A percentile compares a stretch with the other conserved stretches of the same genome.
These are phyloP conservation scores for Amphibolis antarctica DNA, from an alignment of 106 monocot genomes.

Conservation along the genomic window DNA sequence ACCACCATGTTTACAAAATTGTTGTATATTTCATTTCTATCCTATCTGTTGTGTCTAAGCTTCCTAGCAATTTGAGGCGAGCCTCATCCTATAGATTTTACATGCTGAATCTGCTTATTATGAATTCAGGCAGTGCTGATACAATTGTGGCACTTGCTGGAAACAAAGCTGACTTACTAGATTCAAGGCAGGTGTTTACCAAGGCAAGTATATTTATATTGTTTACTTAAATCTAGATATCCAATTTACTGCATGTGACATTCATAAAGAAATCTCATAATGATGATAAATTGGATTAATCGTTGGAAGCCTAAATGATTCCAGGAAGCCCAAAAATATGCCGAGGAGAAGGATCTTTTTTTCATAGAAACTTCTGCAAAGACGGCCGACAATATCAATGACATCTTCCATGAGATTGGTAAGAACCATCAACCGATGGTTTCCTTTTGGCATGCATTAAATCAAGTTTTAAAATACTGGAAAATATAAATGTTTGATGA, in stretches of 20 bases:
- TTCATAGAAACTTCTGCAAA: conserved; percentile 75
- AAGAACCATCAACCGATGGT: background rate
- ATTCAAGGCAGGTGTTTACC: conserved; percentile 38
- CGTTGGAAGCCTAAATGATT: background rate
- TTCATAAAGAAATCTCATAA: too few species aligned
- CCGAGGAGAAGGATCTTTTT: conserved; percentile 47
- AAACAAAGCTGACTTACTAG: conserved; percentile 35
- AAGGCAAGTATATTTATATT: conserved; percentile 30
- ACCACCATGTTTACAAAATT: too few species aligned
- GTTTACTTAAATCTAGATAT: background rate
- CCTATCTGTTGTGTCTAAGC: too few species aligned
- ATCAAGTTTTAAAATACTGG: too few species aligned
- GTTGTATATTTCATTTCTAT: too few species aligned
- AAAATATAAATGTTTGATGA: too few species aligned
- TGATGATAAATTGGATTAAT: too few species aligned
- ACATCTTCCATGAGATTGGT: conserved; percentile 60
- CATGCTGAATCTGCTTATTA: too few species aligned
- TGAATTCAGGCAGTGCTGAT: conserved; percentile 32
- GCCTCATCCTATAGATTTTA: too few species aligned
- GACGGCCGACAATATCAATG: conserved; percentile 47
- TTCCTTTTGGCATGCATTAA: too few species aligned
- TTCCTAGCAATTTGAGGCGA: too few species aligned
- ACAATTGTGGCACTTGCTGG: conserved; percentile 81
- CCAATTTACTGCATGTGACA: too few species aligned
- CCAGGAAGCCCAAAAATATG: conserved; percentile 63